Conservation (phyloP, 352 stramenopile genomes). For the Discostella stelligera region DNA sequence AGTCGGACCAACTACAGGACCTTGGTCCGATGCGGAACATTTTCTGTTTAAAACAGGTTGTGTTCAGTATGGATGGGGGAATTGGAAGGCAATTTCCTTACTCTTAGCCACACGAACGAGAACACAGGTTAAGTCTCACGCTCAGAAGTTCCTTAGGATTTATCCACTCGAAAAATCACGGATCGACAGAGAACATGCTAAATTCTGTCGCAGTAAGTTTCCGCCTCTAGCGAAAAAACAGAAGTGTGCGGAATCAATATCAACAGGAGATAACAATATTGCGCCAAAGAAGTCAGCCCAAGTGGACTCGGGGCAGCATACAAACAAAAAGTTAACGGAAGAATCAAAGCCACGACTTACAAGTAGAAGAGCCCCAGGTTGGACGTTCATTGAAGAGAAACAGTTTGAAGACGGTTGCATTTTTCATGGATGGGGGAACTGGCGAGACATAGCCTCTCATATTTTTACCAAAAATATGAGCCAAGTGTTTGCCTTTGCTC, state of each 20-base stretch:
- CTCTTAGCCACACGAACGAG: background rate
- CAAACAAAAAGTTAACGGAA: background rate
- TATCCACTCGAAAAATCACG: slow-evolving; percentile 3
- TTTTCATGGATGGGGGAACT: slow-evolving; percentile 30
- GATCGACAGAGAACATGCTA: background rate
- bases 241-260: background rate
- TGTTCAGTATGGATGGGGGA: background rate
- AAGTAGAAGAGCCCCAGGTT: background rate
- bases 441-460: slow-evolving; percentile 4
- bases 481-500: slow-evolving; percentile 6
- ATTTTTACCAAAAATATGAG: slow-evolving; percentile 10
- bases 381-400: slow-evolving; percentile 18
- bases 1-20: background rate
- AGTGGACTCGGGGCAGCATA: background rate
- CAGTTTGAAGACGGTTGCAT: slow-evolving; percentile 23
- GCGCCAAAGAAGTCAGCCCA: background rate
- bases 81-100: background rate
- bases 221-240: no score
- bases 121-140: slow-evolving; percentile 1
- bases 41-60: background rate
- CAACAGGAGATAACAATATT: background rate
- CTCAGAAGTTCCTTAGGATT: slow-evolving; percentile 2
- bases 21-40: slow-evolving; percentile 5
- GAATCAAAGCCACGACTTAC: background rate
- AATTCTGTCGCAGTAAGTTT: no score